Base-by-base conservation (phyloP, 768 basidiomycete species). In the Mycena floridula region DNA sequence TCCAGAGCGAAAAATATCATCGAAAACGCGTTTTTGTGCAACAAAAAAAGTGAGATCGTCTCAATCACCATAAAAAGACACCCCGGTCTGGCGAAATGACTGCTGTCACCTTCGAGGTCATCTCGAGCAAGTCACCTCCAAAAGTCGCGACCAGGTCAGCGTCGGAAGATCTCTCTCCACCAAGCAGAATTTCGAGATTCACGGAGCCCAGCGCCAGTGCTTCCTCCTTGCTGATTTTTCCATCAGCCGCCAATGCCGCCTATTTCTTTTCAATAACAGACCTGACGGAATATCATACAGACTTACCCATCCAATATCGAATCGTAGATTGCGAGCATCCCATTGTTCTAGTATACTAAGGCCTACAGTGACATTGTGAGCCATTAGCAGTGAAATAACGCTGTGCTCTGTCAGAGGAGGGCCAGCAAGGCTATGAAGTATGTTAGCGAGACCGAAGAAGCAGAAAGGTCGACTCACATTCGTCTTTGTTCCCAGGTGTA, bases 251-350 rank as follows among this genome's bases (percentile, higher is more conserved):
- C 20, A 75, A 66, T 1, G 72, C 66, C 36, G 71, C 66, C 75
- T 76, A 41, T 28, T 41, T 37, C 20, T 3, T 40, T n/a, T n/a
- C n/a, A n/a, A n/a, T n/a, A n/a, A n/a, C n/a, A n/a, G 16, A 23
- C 21, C 30, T 44, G 41, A 35, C 15, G 24, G 39, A 48, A 22
- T n/a, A n/a, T n/a, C n/a, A n/a, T n/a, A n/a, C n/a, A 42, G 16
- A 66, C 79, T 53, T 49, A 84, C 87, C 91, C 92, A 94, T 35
- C 78, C 86, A 24, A 80, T 63, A 50, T 95, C 90, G 51, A 91
- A 87, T 13, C 85, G 77, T 8, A 85, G 72, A 56, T 85, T 89
- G 21, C 87, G 77, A 6, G 85, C 82, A 22, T 74, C 70, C 84
- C 83, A 90, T 30, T 75, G 74, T 48, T 81, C 78, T 37, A 72